phyloP scores from a whole-genome alignment of 768 basidiomycete species.

The Tylopilus balloui region DNA sequence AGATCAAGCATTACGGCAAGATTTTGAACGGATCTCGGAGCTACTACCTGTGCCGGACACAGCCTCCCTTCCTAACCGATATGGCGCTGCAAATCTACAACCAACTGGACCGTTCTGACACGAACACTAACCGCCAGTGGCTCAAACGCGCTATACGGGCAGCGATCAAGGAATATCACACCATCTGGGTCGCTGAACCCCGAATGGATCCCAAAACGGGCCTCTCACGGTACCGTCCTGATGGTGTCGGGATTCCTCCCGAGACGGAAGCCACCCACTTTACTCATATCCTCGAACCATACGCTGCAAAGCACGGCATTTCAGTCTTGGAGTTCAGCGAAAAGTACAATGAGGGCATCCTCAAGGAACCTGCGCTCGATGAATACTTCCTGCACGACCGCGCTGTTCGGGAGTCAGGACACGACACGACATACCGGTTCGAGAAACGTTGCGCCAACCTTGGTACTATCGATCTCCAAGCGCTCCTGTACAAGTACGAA shows the following conservation, averaged over 20 bases:
- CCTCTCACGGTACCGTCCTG: constrained; percentile 90
- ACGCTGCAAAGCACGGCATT: constrained; percentile 85
- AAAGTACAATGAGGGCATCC: constrained; percentile 80
- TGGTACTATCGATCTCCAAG: constrained; percentile 93
- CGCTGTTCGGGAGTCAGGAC: constrained; percentile 92
- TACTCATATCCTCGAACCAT: constrained; percentile 95
- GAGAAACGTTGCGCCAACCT: constrained; percentile 98
- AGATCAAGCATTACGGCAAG: constrained; percentile 97
- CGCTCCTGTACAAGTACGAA: constrained; percentile 97
- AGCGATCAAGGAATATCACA: constrained; percentile 98
- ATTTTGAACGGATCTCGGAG: constrained; percentile 95
- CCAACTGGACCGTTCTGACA: constrained; percentile 82
- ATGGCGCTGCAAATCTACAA: constrained; percentile 98
- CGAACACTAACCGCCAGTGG: constrained; percentile 78
- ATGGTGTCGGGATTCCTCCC: constrained; percentile 92
- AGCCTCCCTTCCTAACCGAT: constrained; percentile 98
- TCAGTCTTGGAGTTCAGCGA: constrained; percentile 96
- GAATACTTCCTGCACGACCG: constrained; percentile 98
- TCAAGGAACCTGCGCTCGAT: constrained; percentile 86
- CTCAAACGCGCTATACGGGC: constrained; percentile 94
- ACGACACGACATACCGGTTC: constrained; percentile 95
- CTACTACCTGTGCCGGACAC: constrained; percentile 91
- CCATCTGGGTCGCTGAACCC: constrained; percentile 92
- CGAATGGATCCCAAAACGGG: constrained; percentile 94
- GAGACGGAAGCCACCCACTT: constrained; percentile 99